Percentiles rank a stretch among this genome's conserved stretches.
Conservation (phyloP, 176 grass and related monocot genomes). For the Carex scoparia region DNA sequence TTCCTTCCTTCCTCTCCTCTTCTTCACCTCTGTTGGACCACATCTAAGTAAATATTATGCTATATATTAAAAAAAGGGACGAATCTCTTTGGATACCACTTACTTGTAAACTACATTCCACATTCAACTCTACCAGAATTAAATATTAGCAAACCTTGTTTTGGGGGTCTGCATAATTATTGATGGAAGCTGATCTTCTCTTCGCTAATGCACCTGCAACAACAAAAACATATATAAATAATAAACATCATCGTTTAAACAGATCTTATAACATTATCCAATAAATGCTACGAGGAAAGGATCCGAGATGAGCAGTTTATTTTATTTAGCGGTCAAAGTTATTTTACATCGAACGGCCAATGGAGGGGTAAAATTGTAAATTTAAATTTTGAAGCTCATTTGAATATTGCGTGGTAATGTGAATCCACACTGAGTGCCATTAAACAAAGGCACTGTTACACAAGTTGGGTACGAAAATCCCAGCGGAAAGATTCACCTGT, state of each 20-base stretch:
- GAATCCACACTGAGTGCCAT: not conserved
- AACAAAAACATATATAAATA: slow-evolving; percentile 22
- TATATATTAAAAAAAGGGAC: not conserved
- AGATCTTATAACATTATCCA: not conserved
- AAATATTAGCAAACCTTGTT: slow-evolving; percentile 49
- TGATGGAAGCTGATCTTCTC: slow-evolving; percentile 33
- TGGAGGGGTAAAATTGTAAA: not conserved
- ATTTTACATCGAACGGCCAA: not conserved
- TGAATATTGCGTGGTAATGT: slow-evolving; percentile 8
- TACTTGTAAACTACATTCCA: slow-evolving; percentile 1
- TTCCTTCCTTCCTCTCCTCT: too few species aligned
- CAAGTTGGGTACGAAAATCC: slow-evolving; percentile 12
- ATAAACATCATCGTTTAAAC: not conserved
- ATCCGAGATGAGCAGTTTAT: not conserved
- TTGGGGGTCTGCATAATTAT: slow-evolving; percentile 75
- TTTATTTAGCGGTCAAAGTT: slow-evolving; percentile 16
- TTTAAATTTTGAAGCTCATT: not conserved
- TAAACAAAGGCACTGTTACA: slow-evolving; percentile 10
- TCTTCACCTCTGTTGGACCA: too few species aligned
- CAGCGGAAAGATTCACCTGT: not conserved
- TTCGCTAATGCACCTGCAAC: slow-evolving; percentile 26
- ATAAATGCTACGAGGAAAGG: not conserved
- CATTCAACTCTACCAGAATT: slow-evolving; percentile 6
- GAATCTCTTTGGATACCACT: slow-evolving; percentile 27
- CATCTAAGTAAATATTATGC: not conserved